Conservation (phyloP, 345 rosid genomes). For the Noccaea caerulescens region DNA sequence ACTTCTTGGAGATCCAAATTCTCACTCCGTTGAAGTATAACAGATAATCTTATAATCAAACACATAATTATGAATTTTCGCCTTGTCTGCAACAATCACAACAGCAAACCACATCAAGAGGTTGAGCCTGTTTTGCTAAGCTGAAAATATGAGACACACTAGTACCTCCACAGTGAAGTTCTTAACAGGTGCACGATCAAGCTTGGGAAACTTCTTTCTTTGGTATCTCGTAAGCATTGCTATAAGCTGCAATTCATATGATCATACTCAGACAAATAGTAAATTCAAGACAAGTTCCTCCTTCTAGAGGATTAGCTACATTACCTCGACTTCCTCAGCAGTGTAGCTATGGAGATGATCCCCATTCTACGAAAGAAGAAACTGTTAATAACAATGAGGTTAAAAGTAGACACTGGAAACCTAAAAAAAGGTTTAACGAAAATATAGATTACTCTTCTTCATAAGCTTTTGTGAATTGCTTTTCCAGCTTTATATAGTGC, state of each 20-base stretch:
- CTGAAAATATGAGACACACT: slow-evolving; percentile 25
- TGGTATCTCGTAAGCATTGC: slow-evolving; percentile 69
- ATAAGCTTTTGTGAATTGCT: slow-evolving; percentile 14
- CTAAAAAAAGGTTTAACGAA: not conserved
- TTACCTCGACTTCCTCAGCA: slow-evolving; percentile 69
- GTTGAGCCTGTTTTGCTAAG: slow-evolving; percentile 15
- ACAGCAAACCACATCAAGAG: slow-evolving; percentile 23
- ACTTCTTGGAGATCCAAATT: slow-evolving; percentile 46
- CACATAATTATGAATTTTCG: slow-evolving; percentile 56
- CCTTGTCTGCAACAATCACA: slow-evolving; percentile 46
- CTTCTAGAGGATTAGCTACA: slow-evolving; percentile 26
- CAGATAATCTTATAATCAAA: slow-evolving; percentile 54
- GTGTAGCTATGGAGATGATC: slow-evolving; percentile 64
- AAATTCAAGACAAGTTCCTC: slow-evolving; percentile 8
- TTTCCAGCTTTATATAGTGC: slow-evolving; percentile 4
- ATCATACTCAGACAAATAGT: slow-evolving; percentile 30
- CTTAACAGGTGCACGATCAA: slow-evolving; percentile 45
- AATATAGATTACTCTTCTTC: slow-evolving; percentile 4
- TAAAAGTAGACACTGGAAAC: slow-evolving; percentile 15
- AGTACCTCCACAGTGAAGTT: slow-evolving; percentile 54
- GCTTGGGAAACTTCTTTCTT: slow-evolving; percentile 67
- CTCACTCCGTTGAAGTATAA: slow-evolving; percentile 54
- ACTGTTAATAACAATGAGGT: slow-evolving; percentile 21
- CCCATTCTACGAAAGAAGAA: slow-evolving; percentile 52
- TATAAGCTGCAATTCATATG: slow-evolving; percentile 53